Conservation (phyloP, 345 rosid genomes). For the Lenwebbia sp. region DNA sequence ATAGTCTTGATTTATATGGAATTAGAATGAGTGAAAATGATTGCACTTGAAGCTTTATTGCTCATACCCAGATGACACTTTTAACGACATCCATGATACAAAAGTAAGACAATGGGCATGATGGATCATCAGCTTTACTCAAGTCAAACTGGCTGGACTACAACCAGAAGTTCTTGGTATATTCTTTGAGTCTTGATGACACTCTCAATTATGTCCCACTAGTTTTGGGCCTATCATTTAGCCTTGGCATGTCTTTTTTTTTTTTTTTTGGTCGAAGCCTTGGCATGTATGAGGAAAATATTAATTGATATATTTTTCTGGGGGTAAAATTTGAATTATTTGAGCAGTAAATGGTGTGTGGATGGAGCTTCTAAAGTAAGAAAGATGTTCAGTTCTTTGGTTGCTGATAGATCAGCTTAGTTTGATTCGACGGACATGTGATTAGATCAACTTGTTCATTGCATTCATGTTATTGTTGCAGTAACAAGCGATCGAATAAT, state of each 20-base stretch:
- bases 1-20: neutral
- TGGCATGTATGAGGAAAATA: neutral
- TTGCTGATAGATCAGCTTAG: too few species aligned
- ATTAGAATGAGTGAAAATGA: neutral
- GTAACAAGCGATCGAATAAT: too few species aligned
- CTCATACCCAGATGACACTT: neutral
- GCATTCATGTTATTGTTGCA: neutral
- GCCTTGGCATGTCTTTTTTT: neutral
- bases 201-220: neutral
- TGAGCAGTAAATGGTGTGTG: neutral
- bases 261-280: neutral
- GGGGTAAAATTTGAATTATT: neutral
- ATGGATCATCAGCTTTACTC: neutral
- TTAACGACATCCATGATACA: neutral
- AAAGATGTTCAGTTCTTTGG: neutral
- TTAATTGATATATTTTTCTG: neutral
- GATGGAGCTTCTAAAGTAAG: neutral
- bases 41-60: neutral
- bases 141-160: neutral
- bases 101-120: neutral
- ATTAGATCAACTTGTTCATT: neutral
- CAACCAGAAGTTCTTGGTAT: neutral
- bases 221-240: neutral
- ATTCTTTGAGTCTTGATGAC: neutral
- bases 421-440: neutral